A percentile compares a stretch with the other conserved stretches of the same genome.
phyloP scores from a whole-genome alignment of 1,284 basidiomycete genomes.

The Mycosarcoma maydis region DNA sequence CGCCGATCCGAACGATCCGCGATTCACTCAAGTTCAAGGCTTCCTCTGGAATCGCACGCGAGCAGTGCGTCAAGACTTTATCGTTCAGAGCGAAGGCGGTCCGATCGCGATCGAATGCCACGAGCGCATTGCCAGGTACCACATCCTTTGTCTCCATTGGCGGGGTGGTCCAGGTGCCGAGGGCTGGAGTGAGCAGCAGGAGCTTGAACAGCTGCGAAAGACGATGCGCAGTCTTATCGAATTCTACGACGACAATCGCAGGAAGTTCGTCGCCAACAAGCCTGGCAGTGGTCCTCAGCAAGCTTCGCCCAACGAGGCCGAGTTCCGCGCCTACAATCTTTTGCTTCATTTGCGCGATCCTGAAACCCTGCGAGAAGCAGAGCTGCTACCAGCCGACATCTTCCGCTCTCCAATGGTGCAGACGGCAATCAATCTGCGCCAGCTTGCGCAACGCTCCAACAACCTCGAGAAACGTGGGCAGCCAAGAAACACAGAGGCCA shows the following conservation, averaged over 20 bases:
- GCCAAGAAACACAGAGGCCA: slow-evolving; percentile 69
- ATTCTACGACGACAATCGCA: slow-evolving; percentile 81
- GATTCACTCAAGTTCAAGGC: slow-evolving; percentile 77
- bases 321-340: slow-evolving; percentile 94
- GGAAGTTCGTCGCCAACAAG: slow-evolving; percentile 10
- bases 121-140: slow-evolving; percentile 91
- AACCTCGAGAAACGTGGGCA: slow-evolving; percentile 69
- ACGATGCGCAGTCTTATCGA: slow-evolving; percentile 89
- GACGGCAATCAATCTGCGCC: slow-evolving; percentile 81
- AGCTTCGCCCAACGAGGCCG: slow-evolving; percentile 83
- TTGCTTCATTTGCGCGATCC: slow-evolving; percentile 88
- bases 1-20: slow-evolving; percentile 69
- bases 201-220: slow-evolving; percentile 89
- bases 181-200: slow-evolving; percentile 77
- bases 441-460: slow-evolving; percentile 82
- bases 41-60: slow-evolving; percentile 94
- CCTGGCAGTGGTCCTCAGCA: slow-evolving; percentile 71
- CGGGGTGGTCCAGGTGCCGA: slow-evolving; percentile 69
- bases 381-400: slow-evolving; percentile 80
- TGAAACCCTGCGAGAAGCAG: slow-evolving; percentile 75
- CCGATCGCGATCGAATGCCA: slow-evolving; percentile 84
- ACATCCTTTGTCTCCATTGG: slow-evolving; percentile 85
- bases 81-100: slow-evolving; percentile 86
- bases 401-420: slow-evolving; percentile 80
- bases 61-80: slow-evolving; percentile 90